Evolutionary conservation across 2,329 filamentous ascomycete genomes (phyloP), one percentile per base, ranked within the genome.

Genomic region (Colletotrichum navitas): DNA sequence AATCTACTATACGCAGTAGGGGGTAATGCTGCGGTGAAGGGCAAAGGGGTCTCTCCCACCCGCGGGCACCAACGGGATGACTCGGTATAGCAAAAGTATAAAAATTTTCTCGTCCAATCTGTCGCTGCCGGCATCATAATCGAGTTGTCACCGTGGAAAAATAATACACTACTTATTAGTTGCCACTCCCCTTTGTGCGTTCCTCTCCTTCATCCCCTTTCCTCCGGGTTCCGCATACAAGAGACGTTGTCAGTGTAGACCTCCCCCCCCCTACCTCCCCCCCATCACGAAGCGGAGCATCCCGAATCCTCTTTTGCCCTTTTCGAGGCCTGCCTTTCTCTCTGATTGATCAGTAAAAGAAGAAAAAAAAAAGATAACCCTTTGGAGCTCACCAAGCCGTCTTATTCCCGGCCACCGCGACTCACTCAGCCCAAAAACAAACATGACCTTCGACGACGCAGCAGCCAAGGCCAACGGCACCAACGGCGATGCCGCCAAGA

Each of bases 401-500:
- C 43, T 51, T 71, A 71, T 68, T 71, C 39, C 68, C 68, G 68
- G 59, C 24, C 24, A 32, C 24, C 49, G n/a, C 55, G 32, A 66
- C n/a, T 32, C 56, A 66, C 24, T 24, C 56, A 5, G 4, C 45
- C 45, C n/a, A n/a, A n/a, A n/a, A n/a, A n/a, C n/a, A n/a, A n/a
- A n/a, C n/a, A n/a, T 64, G 71, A 68, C 71, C 63, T 62, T 36
- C 61, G 67, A 55, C 68, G 58, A 72, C 49, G 51, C 60, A 12
- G 34, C 60, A 12, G 34, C 32, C 54, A 34, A 49, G 18, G 11
- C 63, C 51, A 76, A 70, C 74, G 72, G 71, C 73, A 55, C 69
- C 60, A 76, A 79, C 62, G 75, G 74, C 64, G 65, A 58, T 36
- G 67, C 68, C 68, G 66, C 65, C 71, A 84, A 82, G 74, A 78